Percentiles rank a stretch among this genome's conserved stretches.
These are phyloP conservation scores for Aspergillus affinis DNA, from an alignment of 495 filamentous ascomycete genomes.

Conservation along the genomic window DNA sequence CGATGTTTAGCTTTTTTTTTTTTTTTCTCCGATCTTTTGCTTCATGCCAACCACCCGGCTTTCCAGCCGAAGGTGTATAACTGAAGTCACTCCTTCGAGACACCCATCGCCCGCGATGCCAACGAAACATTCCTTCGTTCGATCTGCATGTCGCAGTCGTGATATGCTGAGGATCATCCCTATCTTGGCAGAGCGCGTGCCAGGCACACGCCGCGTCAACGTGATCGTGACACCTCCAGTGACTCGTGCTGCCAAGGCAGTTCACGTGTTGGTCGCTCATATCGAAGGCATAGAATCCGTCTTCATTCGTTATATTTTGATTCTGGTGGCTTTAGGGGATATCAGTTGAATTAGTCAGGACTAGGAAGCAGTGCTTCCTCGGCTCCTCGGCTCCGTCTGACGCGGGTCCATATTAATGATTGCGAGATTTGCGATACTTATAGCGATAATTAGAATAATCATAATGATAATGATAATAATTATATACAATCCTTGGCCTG, in stretches of 20 bases:
- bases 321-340: background rate
- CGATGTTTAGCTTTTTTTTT: background rate
- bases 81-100: background rate
- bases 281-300: background rate
- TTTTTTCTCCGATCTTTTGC: background rate
- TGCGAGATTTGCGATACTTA: background rate
- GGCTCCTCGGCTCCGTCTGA: background rate
- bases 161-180: background rate
- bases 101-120: background rate
- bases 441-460: background rate
- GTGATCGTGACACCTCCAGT: background rate
- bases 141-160: conserved; percentile 7
- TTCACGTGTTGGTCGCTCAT: background rate
- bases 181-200: background rate
- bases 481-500: background rate
- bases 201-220: background rate
- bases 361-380: background rate
- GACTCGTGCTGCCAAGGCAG: background rate
- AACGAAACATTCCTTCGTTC: background rate
- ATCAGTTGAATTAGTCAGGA: background rate
- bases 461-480: background rate
- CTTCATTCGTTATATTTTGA: background rate
- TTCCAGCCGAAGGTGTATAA: background rate
- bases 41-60: background rate
- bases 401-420: background rate